Evolutionary conservation across 169 alveolate species (phyloP).

Genomic region (Cryptosporidium muris): DNA sequence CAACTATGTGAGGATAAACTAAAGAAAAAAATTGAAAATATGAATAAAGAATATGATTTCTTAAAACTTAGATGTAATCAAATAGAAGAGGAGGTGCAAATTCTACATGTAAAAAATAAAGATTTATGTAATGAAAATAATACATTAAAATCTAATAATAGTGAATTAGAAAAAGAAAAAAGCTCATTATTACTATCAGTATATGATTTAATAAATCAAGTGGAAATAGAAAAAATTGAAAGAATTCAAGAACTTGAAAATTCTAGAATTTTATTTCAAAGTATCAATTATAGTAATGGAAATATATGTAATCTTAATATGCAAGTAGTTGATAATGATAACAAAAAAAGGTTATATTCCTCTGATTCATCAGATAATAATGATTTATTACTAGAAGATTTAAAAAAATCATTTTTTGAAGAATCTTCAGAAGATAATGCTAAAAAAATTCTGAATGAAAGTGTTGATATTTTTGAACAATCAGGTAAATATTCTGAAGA

Average conservation of each 20-base stretch:
- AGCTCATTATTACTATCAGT: conserved; percentile 44
- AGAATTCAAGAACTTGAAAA: conserved; percentile 66
- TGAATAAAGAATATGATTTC: conserved; percentile 42
- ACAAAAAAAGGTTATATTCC: background rate
- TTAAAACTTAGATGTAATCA: conserved; percentile 14
- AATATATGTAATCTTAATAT: background rate
- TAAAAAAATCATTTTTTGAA: conserved; percentile 13
- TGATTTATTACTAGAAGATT: conserved; percentile 49
- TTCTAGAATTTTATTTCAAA: conserved; percentile 56
- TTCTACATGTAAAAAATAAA: conserved; percentile 7
- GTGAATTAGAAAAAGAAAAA: conserved; percentile 39
- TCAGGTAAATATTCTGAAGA: too few species aligned
- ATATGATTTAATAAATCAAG: conserved; percentile 67
- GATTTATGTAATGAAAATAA: conserved; percentile 19
- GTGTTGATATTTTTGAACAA: background rate
- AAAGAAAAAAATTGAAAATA: conserved; percentile 9
- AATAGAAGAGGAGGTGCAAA: conserved; percentile 19
- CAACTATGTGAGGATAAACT: conserved; percentile 2
- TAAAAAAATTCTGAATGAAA: background rate
- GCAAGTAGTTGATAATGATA: background rate
- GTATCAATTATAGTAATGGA: conserved; percentile 28
- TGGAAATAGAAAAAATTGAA: conserved; percentile 63
- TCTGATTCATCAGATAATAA: background rate
- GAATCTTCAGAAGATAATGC: background rate
- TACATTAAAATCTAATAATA: conserved; percentile 12